Evolutionary conservation across 129 eudicot species (phyloP).

Genomic region (Kitagawia praeruptora): DNA sequence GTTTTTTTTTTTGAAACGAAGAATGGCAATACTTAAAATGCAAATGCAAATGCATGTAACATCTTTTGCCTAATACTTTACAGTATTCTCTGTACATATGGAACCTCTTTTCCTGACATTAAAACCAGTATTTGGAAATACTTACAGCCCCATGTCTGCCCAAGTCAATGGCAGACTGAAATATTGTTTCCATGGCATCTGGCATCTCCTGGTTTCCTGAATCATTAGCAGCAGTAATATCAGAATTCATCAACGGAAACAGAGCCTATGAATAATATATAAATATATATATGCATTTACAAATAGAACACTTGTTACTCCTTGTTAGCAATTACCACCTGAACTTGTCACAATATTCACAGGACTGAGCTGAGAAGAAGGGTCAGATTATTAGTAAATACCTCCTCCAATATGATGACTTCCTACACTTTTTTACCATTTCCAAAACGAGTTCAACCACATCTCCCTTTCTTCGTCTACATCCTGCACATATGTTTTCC

Average conservation of each 20-base stretch:
- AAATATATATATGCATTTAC: too few species aligned
- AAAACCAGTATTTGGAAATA: slow-evolving; percentile 8
- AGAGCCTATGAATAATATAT: background rate
- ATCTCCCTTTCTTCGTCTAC: slow-evolving; percentile 90
- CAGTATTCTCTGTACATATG: background rate
- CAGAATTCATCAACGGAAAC: background rate
- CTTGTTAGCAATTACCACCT: background rate
- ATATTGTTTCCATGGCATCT: slow-evolving; percentile 94
- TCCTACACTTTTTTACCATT: slow-evolving; percentile 40
- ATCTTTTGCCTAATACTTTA: background rate
- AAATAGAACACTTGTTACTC: background rate
- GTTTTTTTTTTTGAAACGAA: too few species aligned
- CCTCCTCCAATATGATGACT: slow-evolving; percentile 56
- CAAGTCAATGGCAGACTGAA: slow-evolving; percentile 70
- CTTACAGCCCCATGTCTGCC: slow-evolving; percentile 94
- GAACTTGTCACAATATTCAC: background rate
- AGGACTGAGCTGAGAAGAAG: background rate
- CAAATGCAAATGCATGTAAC: background rate
- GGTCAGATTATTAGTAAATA: slow-evolving; percentile 13
- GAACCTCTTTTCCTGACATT: background rate
- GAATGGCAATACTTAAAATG: too few species aligned
- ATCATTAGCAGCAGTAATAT: slow-evolving; percentile 5
- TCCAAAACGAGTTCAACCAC: slow-evolving; percentile 96
- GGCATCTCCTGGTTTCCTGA: slow-evolving; percentile 79
- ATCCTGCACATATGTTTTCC: slow-evolving; percentile 79